phyloP scores from a whole-genome alignment of 495 filamentous ascomycete genomes.

The Lophiotrema nucula region DNA sequence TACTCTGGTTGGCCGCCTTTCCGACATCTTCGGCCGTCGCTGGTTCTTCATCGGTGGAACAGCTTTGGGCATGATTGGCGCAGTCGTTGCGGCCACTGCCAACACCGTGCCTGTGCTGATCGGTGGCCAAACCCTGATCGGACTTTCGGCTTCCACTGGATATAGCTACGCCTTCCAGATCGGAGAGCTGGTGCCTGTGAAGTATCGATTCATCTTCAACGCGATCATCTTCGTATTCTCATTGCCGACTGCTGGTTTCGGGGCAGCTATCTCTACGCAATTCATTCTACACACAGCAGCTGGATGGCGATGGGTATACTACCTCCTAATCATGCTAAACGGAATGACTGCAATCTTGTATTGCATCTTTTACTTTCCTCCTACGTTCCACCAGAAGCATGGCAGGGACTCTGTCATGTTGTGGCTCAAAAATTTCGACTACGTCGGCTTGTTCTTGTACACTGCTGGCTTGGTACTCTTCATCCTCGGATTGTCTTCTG shows the following conservation, averaged over 20 bases:
- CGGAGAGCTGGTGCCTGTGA: constrained; percentile 33
- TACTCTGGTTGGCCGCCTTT: constrained; percentile 37
- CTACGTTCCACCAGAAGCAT: constrained; percentile 29
- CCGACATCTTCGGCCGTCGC: constrained; percentile 43
- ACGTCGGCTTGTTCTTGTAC: constrained; percentile 22
- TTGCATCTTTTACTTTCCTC: constrained; percentile 24
- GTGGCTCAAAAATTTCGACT: constrained; percentile 29
- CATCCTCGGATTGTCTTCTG: constrained; percentile 44
- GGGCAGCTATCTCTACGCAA: constrained; percentile 22
- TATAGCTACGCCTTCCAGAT: constrained; percentile 26
- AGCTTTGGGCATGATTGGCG: constrained; percentile 34
- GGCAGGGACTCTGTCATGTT: constrained; percentile 8
- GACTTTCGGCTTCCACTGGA: constrained; percentile 17
- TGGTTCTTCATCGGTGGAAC: constrained; percentile 37
- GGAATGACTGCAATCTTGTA: constrained; percentile 12
- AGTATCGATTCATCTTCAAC: constrained; percentile 25
- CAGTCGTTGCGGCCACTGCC: constrained; percentile 38
- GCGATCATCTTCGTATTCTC: constrained; percentile 28
- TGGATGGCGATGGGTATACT: constrained; percentile 33
- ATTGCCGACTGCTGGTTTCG: constrained; percentile 21
- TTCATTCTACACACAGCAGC: constrained; percentile 20
- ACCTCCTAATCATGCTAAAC: constrained; percentile 31
- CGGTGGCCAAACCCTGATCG: constrained; percentile 35
- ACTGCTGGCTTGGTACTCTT: constrained; percentile 26
- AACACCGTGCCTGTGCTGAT: constrained; percentile 33